Evolutionary conservation across 805 yeast genomes (phyloP).

Genomic region (Teunomyces kruisii): DNA sequence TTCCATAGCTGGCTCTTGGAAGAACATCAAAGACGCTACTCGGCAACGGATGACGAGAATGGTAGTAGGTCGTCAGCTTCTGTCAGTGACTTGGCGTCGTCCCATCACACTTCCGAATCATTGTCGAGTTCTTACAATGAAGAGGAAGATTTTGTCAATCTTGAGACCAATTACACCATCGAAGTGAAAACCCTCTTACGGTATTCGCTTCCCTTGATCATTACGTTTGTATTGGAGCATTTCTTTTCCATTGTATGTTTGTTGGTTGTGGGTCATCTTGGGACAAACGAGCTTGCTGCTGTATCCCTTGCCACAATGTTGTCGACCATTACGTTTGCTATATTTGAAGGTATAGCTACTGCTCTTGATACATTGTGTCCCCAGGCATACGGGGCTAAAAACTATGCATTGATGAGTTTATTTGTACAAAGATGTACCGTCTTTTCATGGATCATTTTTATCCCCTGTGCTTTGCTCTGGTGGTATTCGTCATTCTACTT

Average conservation of each 20-base stretch:
- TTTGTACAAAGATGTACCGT: slow-evolving; percentile 40
- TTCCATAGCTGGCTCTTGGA: slow-evolving; percentile 45
- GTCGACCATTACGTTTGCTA: slow-evolving; percentile 43
- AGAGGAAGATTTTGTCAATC: slow-evolving; percentile 31
- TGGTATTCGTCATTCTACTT: slow-evolving; percentile 35
- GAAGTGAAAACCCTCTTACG: slow-evolving; percentile 30
- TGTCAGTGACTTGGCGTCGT: slow-evolving; percentile 3
- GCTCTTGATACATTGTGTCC: slow-evolving; percentile 47
- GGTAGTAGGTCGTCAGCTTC: slow-evolving; percentile 5
- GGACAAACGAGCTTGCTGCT: slow-evolving; percentile 45
- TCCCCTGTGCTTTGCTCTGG: slow-evolving; percentile 43
- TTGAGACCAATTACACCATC: slow-evolving; percentile 24
- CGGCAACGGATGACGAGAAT: slow-evolving; percentile 17
- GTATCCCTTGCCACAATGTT: slow-evolving; percentile 47
- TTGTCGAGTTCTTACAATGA: slow-evolving; percentile 13
- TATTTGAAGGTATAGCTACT: slow-evolving; percentile 48
- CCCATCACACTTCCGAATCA: slow-evolving; percentile 5
- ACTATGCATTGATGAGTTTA: slow-evolving; percentile 34
- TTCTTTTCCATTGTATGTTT: slow-evolving; percentile 43
- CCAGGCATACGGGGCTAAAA: slow-evolving; percentile 46
- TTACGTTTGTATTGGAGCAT: slow-evolving; percentile 45
- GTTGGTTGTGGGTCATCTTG: slow-evolving; percentile 46
- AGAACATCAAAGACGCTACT: slow-evolving; percentile 40
- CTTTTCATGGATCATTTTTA: slow-evolving; percentile 32
- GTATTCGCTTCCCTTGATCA: slow-evolving; percentile 39